phyloP scores from a whole-genome alignment of 495 filamentous ascomycete genomes.

The Penicillium longicatenatum region DNA sequence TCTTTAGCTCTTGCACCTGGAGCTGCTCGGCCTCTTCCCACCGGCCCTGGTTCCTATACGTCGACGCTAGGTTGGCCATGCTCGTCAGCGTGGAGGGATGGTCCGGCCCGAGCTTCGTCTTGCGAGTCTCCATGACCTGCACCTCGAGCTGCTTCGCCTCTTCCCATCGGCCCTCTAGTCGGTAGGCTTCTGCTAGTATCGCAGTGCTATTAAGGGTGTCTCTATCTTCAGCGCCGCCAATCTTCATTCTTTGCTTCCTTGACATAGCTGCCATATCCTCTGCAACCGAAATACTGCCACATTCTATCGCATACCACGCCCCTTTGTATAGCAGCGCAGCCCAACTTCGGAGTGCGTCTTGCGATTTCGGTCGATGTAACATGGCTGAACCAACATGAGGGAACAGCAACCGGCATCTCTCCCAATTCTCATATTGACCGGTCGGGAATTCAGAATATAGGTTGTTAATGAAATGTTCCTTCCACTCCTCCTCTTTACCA shows the following conservation, averaged over 20 bases:
- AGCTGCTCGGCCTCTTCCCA: no score
- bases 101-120: no score
- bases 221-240: constrained; percentile 13
- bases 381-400: constrained; percentile 24
- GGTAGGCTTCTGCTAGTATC: constrained; percentile 15
- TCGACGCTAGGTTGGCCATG: no score
- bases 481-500: constrained; percentile 34
- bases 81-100: no score
- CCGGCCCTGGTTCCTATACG: no score
- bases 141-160: constrained; percentile 10
- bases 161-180: constrained; percentile 15
- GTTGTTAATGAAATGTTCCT: constrained; percentile 36
- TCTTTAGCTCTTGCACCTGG: constrained; percentile 13
- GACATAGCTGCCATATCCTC: constrained; percentile 17
- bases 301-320: constrained; percentile 17
- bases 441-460: constrained; percentile 40
- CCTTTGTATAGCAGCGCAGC: constrained; percentile 23
- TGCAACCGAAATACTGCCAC: constrained; percentile 13
- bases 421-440: constrained; percentile 36
- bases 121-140: no score
- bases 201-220: constrained; percentile 17
- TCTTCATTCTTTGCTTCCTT: constrained; percentile 5
- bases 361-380: constrained; percentile 10
- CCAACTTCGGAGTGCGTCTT: constrained; percentile 16
- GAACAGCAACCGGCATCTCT: constrained; percentile 27